phyloP scores from a whole-genome alignment of 2,329 filamentous ascomycete species.

The Ophiocordyceps camponoti-floridani region DNA sequence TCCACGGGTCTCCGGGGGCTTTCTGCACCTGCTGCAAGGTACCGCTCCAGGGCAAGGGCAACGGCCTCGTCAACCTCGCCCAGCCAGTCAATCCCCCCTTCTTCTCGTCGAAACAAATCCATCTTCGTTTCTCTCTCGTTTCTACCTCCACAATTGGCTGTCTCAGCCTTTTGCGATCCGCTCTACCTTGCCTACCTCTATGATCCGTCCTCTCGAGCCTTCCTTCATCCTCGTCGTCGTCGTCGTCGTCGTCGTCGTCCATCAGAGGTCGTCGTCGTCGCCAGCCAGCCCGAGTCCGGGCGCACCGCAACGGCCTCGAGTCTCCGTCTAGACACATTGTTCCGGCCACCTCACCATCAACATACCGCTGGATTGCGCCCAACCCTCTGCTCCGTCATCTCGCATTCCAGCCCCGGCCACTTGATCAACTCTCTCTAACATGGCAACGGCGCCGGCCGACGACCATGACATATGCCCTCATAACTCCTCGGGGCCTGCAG shows the following conservation, averaged over 20 bases:
- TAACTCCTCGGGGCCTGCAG: conserved; percentile 4
- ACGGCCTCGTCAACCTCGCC: background rate
- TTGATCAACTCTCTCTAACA: conserved; percentile 5
- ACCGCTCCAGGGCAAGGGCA: background rate
- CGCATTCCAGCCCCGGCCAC: conserved; percentile 11
- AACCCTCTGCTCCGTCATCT: conserved; percentile 6
- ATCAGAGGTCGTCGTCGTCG: no score
- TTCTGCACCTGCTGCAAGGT: background rate
- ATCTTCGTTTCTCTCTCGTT: background rate
- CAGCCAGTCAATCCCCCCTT: background rate
- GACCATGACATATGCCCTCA: conserved; percentile 11
- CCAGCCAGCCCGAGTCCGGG: background rate
- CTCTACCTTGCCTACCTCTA: conserved; percentile 2
- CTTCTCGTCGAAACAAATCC: background rate
- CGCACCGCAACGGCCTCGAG: background rate
- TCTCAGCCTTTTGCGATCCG: conserved; percentile 5
- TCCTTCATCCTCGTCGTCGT: background rate
- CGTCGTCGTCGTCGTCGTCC: no score
- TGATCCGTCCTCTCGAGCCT: conserved; percentile 7
- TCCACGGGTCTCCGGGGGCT: no score
- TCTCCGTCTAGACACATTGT: conserved; percentile 1
- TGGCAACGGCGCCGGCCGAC: conserved; percentile 12
- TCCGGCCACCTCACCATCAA: background rate
- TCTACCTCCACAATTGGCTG: conserved; percentile 2
- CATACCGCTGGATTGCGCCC: conserved; percentile 8